phyloP scores from a whole-genome alignment of 768 basidiomycete genomes.

The Suillus decipiens region DNA sequence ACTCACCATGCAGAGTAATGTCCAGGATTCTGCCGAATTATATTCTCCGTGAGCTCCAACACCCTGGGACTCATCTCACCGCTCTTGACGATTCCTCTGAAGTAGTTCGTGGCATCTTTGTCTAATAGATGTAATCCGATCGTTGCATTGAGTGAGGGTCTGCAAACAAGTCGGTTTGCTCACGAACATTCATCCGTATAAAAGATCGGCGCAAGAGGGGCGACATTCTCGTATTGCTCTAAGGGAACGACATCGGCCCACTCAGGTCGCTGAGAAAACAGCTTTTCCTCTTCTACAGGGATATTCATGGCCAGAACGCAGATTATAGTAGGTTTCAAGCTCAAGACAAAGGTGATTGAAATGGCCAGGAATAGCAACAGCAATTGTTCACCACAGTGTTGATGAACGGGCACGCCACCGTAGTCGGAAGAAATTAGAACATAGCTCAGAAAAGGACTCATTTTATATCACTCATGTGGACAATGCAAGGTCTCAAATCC shows the following conservation, averaged over 20 bases:
- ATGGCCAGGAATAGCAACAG: background rate
- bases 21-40: slow-evolving; percentile 91
- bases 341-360: slow-evolving; percentile 1
- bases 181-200: slow-evolving; percentile 85
- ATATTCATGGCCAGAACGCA: background rate
- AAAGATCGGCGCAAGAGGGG: slow-evolving; percentile 89
- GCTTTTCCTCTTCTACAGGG: slow-evolving; percentile 12
- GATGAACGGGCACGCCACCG: background rate
- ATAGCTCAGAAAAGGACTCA: too few relatives aligned
- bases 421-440: background rate
- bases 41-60: slow-evolving; percentile 82
- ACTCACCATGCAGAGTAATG: slow-evolving; percentile 96
- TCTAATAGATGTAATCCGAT: slow-evolving; percentile 48
- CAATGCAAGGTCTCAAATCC: background rate
- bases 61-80: slow-evolving; percentile 82
- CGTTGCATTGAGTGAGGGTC: slow-evolving; percentile 11
- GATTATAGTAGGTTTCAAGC: background rate
- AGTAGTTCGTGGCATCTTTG: slow-evolving; percentile 90
- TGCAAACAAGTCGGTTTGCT: slow-evolving; percentile 10
- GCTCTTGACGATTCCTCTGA: slow-evolving; percentile 77
- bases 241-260: slow-evolving; percentile 84
- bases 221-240: slow-evolving; percentile 75
- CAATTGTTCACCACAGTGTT: background rate
- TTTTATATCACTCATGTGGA: background rate
- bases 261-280: slow-evolving; percentile 56